A percentile compares a stretch with the other conserved stretches of the same genome.
Evolutionary conservation across 495 filamentous ascomycete genomes (phyloP).

Genomic region (Aspergillus cavernicola): DNA sequence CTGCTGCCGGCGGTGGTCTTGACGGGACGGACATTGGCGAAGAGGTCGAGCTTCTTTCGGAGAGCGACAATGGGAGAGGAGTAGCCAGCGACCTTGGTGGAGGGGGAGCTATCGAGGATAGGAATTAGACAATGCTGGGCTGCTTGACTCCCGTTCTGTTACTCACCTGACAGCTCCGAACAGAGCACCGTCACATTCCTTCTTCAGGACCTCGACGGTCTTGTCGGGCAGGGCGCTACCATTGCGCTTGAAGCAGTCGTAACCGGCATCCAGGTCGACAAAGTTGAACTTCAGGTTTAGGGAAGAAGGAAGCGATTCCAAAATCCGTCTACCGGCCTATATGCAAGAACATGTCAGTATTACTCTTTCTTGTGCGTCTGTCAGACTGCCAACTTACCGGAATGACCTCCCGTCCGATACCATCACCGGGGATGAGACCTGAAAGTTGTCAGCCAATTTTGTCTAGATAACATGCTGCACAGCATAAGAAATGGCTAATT

Average conservation of each 20-base stretch:
- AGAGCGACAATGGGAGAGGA: conserved; percentile 96
- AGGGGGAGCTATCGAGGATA: conserved; percentile 60
- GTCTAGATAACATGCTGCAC: background rate
- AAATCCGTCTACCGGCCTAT: conserved; percentile 79
- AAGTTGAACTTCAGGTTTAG: conserved; percentile 90
- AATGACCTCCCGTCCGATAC: conserved; percentile 97
- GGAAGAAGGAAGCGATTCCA: conserved; percentile 82
- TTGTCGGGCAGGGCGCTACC: conserved; percentile 83
- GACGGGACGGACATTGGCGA: conserved; percentile 96
- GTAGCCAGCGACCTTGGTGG: conserved; percentile 85
- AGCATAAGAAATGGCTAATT: conserved; percentile 16
- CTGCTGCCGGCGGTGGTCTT: conserved; percentile 64
- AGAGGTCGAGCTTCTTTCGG: conserved; percentile 90
- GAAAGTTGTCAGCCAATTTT: conserved; percentile 23
- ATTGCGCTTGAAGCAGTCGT: conserved; percentile 84
- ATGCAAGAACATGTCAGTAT: conserved; percentile 10
- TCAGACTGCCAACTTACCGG: conserved; percentile 48
- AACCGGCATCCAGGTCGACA: conserved; percentile 86
- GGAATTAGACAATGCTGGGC: background rate
- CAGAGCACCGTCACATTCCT: conserved; percentile 91
- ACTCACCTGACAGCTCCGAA: conserved; percentile 85
- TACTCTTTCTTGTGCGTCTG: conserved; percentile 5
- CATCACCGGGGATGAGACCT: conserved; percentile 97
- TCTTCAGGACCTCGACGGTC: conserved; percentile 79
- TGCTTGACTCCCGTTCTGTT: background rate